Conservation (phyloP, 2,329 filamentous ascomycete species). For the Aspergillus fumigatiaffinis region DNA sequence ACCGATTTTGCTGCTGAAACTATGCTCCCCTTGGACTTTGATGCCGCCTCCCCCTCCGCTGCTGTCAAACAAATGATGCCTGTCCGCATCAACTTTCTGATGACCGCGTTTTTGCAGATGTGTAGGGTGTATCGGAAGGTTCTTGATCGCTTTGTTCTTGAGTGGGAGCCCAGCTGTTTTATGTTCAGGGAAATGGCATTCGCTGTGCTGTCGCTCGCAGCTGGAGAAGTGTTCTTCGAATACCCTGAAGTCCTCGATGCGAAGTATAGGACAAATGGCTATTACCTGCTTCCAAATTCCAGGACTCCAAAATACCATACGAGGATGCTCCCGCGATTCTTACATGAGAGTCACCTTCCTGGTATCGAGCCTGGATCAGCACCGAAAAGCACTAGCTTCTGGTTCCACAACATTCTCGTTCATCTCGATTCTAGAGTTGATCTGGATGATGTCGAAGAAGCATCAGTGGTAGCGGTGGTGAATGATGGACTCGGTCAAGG, state of each 20-base stretch:
- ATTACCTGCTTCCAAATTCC: conserved; percentile 7
- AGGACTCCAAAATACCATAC: neutral
- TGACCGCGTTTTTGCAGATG: neutral
- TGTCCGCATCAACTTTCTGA: conserved; percentile 7
- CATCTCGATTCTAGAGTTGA: conserved; percentile 11
- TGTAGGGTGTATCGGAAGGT: conserved; percentile 1
- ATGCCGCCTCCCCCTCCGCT: neutral
- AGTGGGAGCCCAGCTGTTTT: conserved; percentile 11
- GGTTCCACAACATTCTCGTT: conserved; percentile 13
- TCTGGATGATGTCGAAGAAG: conserved; percentile 12
- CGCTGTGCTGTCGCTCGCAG: conserved; percentile 13
- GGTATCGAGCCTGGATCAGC: conserved; percentile 14
- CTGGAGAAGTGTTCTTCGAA: conserved; percentile 12
- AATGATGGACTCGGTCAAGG: conserved; percentile 12
- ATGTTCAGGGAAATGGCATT: conserved; percentile 16
- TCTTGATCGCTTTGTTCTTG: conserved; percentile 7
- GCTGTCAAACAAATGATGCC: neutral
- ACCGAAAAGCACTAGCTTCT: conserved; percentile 11
- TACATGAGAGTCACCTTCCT: conserved; percentile 12
- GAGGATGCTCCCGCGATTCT: conserved; percentile 12
- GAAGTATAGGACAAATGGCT: conserved; percentile 11
- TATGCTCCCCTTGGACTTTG: neutral
- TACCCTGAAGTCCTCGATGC: conserved; percentile 1
- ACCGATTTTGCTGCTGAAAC: neutral
- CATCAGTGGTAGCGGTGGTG: conserved; percentile 10